Percentiles rank a stretch among this genome's conserved stretches.
phyloP scores from a whole-genome alignment of 129 eudicot species.

The Chrysanthemum seticuspe region DNA sequence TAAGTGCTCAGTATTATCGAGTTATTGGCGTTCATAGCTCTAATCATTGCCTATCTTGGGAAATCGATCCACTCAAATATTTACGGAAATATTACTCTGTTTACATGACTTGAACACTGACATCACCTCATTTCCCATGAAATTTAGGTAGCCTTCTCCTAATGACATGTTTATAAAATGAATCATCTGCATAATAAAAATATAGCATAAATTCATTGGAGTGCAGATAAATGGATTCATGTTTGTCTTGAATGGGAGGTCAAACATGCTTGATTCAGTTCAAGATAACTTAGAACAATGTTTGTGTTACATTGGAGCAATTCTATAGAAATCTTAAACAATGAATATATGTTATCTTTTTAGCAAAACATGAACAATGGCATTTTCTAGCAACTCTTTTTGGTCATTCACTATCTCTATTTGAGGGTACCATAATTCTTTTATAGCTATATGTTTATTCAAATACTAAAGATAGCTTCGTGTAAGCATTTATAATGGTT shows the following conservation, averaged over 20 bases:
- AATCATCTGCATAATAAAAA: slow-evolving; percentile 64
- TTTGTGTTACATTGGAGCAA: too few relatives aligned
- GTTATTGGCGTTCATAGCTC: slow-evolving; percentile 61
- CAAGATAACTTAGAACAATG: too few relatives aligned
- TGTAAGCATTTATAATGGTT: too few relatives aligned
- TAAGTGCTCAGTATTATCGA: slow-evolving; percentile 80
- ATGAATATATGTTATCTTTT: too few relatives aligned
- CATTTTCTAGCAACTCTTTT: too few relatives aligned
- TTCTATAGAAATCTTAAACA: too few relatives aligned
- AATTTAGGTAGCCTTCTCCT: slow-evolving; percentile 97
- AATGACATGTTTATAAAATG: slow-evolving; percentile 95
- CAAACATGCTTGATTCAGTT: too few relatives aligned
- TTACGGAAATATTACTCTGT: background rate
- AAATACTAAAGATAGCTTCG: too few relatives aligned
- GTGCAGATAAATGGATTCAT: slow-evolving; percentile 9
- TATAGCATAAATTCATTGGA: background rate
- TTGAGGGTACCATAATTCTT: too few relatives aligned
- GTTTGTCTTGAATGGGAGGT: background rate
- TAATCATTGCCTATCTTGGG: slow-evolving; percentile 89
- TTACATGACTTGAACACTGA: background rate
- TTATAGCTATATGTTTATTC: too few relatives aligned
- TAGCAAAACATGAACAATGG: too few relatives aligned
- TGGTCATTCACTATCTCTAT: too few relatives aligned
- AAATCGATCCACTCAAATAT: slow-evolving; percentile 93
- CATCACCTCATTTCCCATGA: slow-evolving; percentile 98